Percentiles rank a stretch among this genome's conserved stretches.
Conservation (phyloP, 2,329 filamentous ascomycete species). For the Mycosphaerelloides madeirae region DNA sequence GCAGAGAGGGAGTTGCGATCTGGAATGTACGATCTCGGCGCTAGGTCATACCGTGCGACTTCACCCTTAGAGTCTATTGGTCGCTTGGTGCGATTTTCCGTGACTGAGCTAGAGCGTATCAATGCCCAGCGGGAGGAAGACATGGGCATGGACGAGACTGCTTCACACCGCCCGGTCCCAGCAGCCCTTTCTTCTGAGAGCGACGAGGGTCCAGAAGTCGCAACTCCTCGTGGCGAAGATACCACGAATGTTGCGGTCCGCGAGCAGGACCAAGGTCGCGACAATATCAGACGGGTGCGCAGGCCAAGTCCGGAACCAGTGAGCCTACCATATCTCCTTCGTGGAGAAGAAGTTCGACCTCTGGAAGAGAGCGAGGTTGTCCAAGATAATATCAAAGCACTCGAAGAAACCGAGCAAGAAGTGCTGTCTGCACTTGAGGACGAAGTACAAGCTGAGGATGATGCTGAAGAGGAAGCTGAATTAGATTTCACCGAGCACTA, state of each 20-base stretch:
- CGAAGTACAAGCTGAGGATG: slow-evolving; percentile 26
- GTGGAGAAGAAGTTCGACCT: slow-evolving; percentile 28
- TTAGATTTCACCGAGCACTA: slow-evolving; percentile 37
- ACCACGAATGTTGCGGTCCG: slow-evolving; percentile 21
- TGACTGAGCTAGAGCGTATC: slow-evolving; percentile 25
- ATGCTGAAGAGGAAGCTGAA: slow-evolving; percentile 25
- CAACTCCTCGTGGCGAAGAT: slow-evolving; percentile 32
- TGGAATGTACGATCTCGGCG: slow-evolving; percentile 41
- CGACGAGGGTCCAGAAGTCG: slow-evolving; percentile 28
- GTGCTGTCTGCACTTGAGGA: slow-evolving; percentile 30
- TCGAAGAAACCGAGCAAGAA: slow-evolving; percentile 32
- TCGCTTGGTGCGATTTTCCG: slow-evolving; percentile 36
- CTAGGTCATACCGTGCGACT: slow-evolving; percentile 38
- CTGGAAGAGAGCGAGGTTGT: slow-evolving; percentile 38
- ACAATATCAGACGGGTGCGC: slow-evolving; percentile 18
- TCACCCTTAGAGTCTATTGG: slow-evolving; percentile 43
- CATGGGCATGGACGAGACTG: slow-evolving; percentile 23
- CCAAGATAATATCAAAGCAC: slow-evolving; percentile 34
- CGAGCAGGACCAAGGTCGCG: slow-evolving; percentile 19
- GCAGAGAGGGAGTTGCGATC: slow-evolving; percentile 42
- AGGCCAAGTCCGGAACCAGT: slow-evolving; percentile 39
- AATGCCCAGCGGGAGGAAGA: slow-evolving; percentile 21
- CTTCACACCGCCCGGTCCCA: slow-evolving; percentile 9
- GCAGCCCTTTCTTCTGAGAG: slow-evolving; percentile 26
- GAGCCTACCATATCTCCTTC: slow-evolving; percentile 43